Evolutionary conservation across 1,284 basidiomycete genomes (phyloP), one percentile per base, ranked within the genome.

Genomic region (Pyrrhoderma noxium): DNA sequence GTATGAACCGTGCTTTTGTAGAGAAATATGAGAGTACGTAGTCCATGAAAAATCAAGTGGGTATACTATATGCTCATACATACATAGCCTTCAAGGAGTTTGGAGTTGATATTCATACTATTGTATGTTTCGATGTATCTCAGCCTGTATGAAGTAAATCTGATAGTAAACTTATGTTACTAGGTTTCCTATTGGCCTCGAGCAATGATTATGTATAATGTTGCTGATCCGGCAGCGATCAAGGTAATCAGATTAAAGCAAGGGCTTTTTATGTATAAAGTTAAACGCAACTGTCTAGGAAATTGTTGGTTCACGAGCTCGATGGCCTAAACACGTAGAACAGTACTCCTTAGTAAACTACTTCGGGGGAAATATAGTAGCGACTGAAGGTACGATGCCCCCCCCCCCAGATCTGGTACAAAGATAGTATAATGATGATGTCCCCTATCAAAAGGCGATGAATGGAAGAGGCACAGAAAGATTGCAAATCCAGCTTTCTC

Each of bases 391-490:
- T 44, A 23, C 8, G 37, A n/a, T n/a, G 8, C 35, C 11, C 27
- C 27, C 27, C 5, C 11, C 11, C 27, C 27, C 19, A 19, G 42
- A 36, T 39, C 2, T 14, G 37, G 8, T 39, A 13, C 3, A 8
- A 27, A 50, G 14, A 14, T 43, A 18, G 3, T 27, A 14, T n/a
- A 16, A 7, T n/a, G 38, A 22, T 47, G 11, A 22, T 16, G 46
- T 21, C 5, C 13, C 2, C n/a, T 14, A 19, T 36, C 22, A 22
- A 18, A 31, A 50, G 51, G 71, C 8, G 60, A 65, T 13, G 67
- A 70, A 31, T 74, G 72, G 71, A 67, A 68, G 41, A 63, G 68
- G 13, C 73, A 75, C 53, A 62, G 72, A 27, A 62, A 62, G 35
- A 65, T 73, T 18, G 67, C 71, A 4, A 66, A 64, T 22, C 67